Evolutionary conservation across 2,329 filamentous ascomycete species (phyloP).

Genomic region (Alternaria sp.): DNA sequence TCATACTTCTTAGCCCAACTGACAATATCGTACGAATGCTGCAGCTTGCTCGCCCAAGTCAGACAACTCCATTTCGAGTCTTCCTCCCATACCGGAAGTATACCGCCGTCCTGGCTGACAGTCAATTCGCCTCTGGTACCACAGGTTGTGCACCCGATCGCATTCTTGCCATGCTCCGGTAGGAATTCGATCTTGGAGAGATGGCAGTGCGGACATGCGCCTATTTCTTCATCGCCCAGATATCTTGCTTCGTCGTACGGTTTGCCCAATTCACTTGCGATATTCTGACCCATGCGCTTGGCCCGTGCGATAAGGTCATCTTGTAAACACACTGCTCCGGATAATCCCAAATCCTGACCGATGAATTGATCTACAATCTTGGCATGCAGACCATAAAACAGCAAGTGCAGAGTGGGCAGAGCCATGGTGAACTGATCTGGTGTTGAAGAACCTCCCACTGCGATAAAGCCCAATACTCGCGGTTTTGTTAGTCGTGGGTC

Average conservation of each 20-base stretch:
- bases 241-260: neutral
- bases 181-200: neutral
- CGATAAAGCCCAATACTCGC: neutral
- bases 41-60: neutral
- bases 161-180: neutral
- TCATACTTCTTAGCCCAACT: neutral
- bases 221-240: neutral
- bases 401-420: neutral
- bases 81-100: neutral
- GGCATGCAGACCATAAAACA: neutral
- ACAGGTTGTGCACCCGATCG: neutral
- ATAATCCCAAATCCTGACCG: neutral
- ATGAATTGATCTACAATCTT: neutral
- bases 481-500: neutral
- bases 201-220: neutral
- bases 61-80: neutral
- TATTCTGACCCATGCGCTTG: neutral
- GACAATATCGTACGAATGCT: neutral
- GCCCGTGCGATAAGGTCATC: neutral
- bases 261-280: neutral
- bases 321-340: neutral
- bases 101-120: neutral
- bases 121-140: neutral
- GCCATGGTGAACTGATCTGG: neutral
- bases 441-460: neutral